Evolutionary conservation across 169 alveolate genomes (phyloP).

Genomic region (Plasmodium yoelii): DNA sequence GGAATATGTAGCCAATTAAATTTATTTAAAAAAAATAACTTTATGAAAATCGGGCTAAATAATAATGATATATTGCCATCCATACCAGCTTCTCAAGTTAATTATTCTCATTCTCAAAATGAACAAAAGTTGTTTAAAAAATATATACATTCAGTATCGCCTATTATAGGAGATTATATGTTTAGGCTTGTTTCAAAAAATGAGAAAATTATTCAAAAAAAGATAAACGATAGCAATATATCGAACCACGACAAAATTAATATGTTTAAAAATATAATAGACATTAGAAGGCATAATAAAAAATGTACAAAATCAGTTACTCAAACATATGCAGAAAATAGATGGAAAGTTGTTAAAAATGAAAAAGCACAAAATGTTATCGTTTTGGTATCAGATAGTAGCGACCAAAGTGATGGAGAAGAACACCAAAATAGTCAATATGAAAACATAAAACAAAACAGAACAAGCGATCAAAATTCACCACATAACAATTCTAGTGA

Average conservation of each 20-base stretch:
- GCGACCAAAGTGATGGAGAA: slow-evolving; percentile 7
- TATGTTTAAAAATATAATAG: slow-evolving; percentile 37
- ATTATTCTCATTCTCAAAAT: slow-evolving; percentile 12
- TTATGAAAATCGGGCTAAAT: neutral
- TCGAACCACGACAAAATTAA: slow-evolving; percentile 26
- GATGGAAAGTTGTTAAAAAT: slow-evolving; percentile 41
- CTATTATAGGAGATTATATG: slow-evolving; percentile 68
- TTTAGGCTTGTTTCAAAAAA: slow-evolving; percentile 66
- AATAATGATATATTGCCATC: neutral
- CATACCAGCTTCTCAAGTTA: neutral
- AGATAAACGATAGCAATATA: slow-evolving; percentile 1
- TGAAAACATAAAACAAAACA: neutral
- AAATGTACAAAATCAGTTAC: slow-evolving; percentile 12
- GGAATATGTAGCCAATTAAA: slow-evolving; percentile 57
- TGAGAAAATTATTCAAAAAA: slow-evolving; percentile 25
- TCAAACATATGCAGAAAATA: slow-evolving; percentile 55
- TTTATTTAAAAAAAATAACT: slow-evolving; percentile 18
- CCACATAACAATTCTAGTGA: neutral
- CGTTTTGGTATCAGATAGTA: slow-evolving; percentile 20
- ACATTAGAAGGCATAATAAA: slow-evolving; percentile 55
- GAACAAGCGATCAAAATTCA: neutral
- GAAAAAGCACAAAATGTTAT: slow-evolving; percentile 5
- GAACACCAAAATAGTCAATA: neutral
- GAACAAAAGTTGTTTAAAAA: slow-evolving; percentile 46
- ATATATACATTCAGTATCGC: slow-evolving; percentile 42